Base-by-base conservation (phyloP, 148 eudicot species). In the Chenopodium berlandieri region DNA sequence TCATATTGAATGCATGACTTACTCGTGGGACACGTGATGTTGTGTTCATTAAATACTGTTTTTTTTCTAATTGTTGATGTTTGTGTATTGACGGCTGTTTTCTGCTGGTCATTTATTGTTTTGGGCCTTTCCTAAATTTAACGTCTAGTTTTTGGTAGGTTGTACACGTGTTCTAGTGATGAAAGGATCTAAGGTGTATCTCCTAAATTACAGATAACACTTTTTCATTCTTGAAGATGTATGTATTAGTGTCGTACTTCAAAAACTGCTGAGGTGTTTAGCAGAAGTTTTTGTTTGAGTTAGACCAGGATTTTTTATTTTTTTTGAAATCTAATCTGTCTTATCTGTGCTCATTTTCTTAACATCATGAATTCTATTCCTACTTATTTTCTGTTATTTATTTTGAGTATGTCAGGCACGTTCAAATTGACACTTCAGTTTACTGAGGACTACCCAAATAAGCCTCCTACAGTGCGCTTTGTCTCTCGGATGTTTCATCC, bases 401-500 rank as follows among this genome's bases (percentile, higher is more conserved):
- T 27, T 69, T 82, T 79, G 70, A 71, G 78, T 32, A 44, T 79
- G 27, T 22, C 88, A 92, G 97, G 94, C 75, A 91, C 96, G 75
- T 92, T 92, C 76, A 92, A 89, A 83, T 86, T 90, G 86, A 89
- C 91, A 0, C 93, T 90, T 75, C 93, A 90, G 85, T 89, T 90
- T 73, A 62, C 81, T 13, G 93, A 90, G 86, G 93, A 90, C 76
- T 90, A 90, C 79, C 93, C 93, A 54, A 91, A 91, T 74, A 91
- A 91, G 86, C 91, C 93, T 32, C 93, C 93, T 7, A 89, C 88
- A 67, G 93, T 91, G 58, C 90, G 89, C 56, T 91, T 91, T 86
- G 86, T 91, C 46, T 91, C 93, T 66, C 84, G 90, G 78, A 91
- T 91, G 93, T 91, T 91, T 83, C 93, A 91, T 82, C 91, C 93